phyloP scores from a whole-genome alignment of 1,139 yeast species.

The Lodderomyces jiufengensis region DNA sequence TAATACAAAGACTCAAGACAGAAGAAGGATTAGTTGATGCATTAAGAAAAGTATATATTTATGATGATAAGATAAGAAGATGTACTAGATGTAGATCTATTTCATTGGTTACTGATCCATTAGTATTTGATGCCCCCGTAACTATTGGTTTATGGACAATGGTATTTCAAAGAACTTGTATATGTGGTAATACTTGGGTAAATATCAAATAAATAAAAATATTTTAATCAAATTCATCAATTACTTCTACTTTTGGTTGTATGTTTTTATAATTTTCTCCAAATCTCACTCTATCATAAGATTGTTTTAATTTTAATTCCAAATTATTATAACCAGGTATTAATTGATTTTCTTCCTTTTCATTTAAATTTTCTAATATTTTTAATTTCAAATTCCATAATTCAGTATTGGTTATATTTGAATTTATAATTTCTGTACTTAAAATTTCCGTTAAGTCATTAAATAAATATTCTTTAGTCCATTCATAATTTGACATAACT shows the following conservation, averaged over 20 bases:
- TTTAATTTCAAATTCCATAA: slow-evolving; percentile 27
- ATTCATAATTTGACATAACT: slow-evolving; percentile 20
- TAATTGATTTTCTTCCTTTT: slow-evolving; percentile 18
- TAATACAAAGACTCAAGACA: slow-evolving; percentile 19
- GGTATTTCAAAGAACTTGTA: slow-evolving; percentile 71
- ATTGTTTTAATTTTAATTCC: slow-evolving; percentile 21
- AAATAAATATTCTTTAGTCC: slow-evolving; percentile 26
- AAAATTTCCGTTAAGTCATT: slow-evolving; percentile 27
- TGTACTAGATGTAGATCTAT: slow-evolving; percentile 70
- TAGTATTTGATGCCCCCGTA: slow-evolving; percentile 35
- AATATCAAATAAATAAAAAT: slow-evolving; percentile 14
- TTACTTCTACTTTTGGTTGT: slow-evolving; percentile 27
- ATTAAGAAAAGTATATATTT: slow-evolving; percentile 39
- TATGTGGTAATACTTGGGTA: slow-evolving; percentile 81
- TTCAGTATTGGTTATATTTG: slow-evolving; percentile 19
- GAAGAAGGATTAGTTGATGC: slow-evolving; percentile 29
- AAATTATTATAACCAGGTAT: slow-evolving; percentile 20
- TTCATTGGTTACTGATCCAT: slow-evolving; percentile 49
- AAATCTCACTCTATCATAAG: slow-evolving; percentile 26
- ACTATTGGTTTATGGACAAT: slow-evolving; percentile 60
- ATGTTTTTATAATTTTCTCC: slow-evolving; percentile 26
- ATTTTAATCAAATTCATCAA: slow-evolving; percentile 21
- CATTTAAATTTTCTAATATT: slow-evolving; percentile 23
- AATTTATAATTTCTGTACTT: slow-evolving; percentile 19
- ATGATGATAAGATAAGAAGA: slow-evolving; percentile 32